Conservation (phyloP, 768 basidiomycete genomes). For the Clitopilus hobsonii region DNA sequence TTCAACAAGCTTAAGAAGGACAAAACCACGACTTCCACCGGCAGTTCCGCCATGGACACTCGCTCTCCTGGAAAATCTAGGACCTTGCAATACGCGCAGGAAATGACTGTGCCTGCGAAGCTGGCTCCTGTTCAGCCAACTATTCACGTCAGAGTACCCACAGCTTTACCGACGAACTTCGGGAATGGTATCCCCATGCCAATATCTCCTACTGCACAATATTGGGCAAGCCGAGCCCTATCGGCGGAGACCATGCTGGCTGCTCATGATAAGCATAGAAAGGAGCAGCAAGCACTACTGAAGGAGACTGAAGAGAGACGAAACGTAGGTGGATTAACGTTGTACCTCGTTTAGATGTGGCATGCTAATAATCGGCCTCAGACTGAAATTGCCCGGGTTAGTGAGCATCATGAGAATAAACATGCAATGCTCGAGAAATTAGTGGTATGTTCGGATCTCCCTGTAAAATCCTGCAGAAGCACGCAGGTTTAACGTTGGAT, state of each 20-base stretch:
- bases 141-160: not conserved
- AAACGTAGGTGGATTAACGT: slow-evolving; percentile 23
- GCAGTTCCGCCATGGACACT: not conserved
- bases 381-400: slow-evolving; percentile 36
- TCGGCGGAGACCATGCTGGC: slow-evolving; percentile 59
- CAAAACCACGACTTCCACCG: not conserved
- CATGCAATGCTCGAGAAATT: slow-evolving; percentile 46
- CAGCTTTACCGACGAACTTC: too few species aligned
- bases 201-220: slow-evolving; percentile 36
- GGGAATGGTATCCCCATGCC: slow-evolving; percentile 4
- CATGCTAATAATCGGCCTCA: not conserved
- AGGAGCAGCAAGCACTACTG: slow-evolving; percentile 40
- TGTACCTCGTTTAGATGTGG: not conserved
- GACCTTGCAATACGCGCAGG: not conserved
- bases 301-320: slow-evolving; percentile 40
- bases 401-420: slow-evolving; percentile 39
- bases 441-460: slow-evolving; percentile 35
- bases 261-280: slow-evolving; percentile 41
- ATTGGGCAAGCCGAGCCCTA: slow-evolving; percentile 66
- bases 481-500: not conserved
- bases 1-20: not conserved
- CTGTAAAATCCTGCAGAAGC: too few species aligned
- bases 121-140: not conserved
- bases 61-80: not conserved
- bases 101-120: not conserved